phyloP scores from a whole-genome alignment of 225 moss, liverwort and hornwort genomes.

The Straminergon stramineum region DNA sequence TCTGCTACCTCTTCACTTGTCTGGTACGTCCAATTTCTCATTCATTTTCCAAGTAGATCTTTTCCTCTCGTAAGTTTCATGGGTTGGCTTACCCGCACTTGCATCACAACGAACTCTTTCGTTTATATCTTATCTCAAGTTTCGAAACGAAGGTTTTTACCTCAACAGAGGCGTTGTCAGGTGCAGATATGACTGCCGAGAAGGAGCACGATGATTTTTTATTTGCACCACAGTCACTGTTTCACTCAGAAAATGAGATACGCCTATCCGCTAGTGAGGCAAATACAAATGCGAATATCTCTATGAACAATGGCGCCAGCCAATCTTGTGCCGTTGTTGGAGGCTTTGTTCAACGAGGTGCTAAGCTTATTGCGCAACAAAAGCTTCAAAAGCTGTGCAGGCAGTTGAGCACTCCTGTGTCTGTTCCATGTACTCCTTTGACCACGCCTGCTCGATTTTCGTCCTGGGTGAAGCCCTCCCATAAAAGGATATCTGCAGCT shows the following conservation, averaged over 20 bases:
- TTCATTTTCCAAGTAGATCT: neutral
- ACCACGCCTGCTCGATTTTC: constrained; percentile 24
- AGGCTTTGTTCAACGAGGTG: constrained; percentile 42
- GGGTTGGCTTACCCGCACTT: neutral
- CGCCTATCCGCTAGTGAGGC: constrained; percentile 1
- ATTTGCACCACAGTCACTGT: constrained; percentile 29
- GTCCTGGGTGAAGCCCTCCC: constrained; percentile 36
- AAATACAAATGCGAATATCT: neutral
- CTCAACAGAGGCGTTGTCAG: constrained; percentile 1
- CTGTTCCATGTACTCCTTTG: constrained; percentile 32
- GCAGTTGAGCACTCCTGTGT: constrained; percentile 29
- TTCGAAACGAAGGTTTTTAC: neutral
- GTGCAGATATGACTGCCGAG: constrained; percentile 28
- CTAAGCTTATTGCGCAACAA: constrained; percentile 26
- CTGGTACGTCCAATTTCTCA: constrained; percentile 21
- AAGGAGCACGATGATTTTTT: constrained; percentile 30
- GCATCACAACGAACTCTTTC: neutral
- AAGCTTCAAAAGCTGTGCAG: constrained; percentile 42
- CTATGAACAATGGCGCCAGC: constrained; percentile 6
- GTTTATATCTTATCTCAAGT: neutral
- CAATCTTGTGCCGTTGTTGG: constrained; percentile 37
- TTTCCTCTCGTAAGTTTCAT: neutral
- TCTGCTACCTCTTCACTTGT: constrained; percentile 36
- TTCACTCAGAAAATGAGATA: constrained; percentile 10
- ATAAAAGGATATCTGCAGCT: constrained; percentile 36